A percentile compares a stretch with the other conserved stretches of the same genome.
These are phyloP conservation scores for Trebouxiophyceae sp. DNA, from an alignment of 163 green algal species.

Conservation along the genomic window DNA sequence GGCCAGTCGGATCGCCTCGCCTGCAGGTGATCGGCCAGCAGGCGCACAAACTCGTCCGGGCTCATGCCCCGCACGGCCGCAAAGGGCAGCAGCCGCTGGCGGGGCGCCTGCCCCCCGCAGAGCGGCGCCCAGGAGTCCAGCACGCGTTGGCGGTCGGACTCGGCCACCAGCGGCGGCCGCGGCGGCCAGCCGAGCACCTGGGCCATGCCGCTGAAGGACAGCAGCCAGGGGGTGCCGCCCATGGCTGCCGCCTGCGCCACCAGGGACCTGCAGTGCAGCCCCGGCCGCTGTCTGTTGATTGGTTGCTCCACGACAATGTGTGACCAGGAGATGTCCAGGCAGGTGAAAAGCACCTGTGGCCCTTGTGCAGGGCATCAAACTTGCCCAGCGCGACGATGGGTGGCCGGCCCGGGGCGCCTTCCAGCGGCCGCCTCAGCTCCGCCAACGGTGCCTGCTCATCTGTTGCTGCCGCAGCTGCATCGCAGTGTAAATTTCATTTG, in stretches of 20 bases:
- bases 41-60: constrained; percentile 77
- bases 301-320: too few species aligned
- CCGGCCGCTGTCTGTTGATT: too few species aligned
- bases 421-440: neutral
- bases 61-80: constrained; percentile 60
- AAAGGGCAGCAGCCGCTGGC: constrained; percentile 80
- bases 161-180: constrained; percentile 70
- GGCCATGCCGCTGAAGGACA: constrained; percentile 90
- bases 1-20: constrained; percentile 21
- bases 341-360: constrained; percentile 47
- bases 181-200: constrained; percentile 76
- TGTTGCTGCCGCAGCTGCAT: too few species aligned
- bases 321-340: neutral
- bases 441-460: too few species aligned
- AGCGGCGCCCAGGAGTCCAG: constrained; percentile 59
- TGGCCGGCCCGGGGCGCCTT: neutral
- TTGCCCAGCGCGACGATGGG: constrained; percentile 83
- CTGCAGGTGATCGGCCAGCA: constrained; percentile 66
- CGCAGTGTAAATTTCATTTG: too few species aligned
- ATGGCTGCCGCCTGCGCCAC: constrained; percentile 34
- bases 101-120: constrained; percentile 36
- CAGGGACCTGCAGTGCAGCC: constrained; percentile 36
- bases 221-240: constrained; percentile 56
- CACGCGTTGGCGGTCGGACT: constrained; percentile 61
- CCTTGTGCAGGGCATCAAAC: constrained; percentile 92